A percentile compares a stretch with the other conserved stretches of the same genome.
Evolutionary conservation across 2,329 filamentous ascomycete genomes (phyloP).

Genomic region (Pseudogymnoascus sp.): DNA sequence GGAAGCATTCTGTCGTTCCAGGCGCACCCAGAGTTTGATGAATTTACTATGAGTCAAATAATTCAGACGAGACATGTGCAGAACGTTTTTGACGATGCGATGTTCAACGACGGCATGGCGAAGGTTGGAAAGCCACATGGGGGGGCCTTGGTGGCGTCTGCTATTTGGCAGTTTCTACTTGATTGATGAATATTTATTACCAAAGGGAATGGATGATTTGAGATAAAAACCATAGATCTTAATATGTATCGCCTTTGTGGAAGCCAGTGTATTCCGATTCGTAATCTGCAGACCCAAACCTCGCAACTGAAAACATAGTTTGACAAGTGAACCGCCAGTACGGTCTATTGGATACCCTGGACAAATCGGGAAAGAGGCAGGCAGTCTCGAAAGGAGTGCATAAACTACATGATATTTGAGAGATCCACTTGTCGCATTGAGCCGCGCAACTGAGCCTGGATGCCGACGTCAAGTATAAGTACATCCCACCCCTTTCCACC

Average conservation of each 20-base stretch:
- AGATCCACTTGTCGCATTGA: background rate
- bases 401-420: background rate
- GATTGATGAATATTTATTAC: background rate
- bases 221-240: background rate
- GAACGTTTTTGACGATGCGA: conserved; percentile 64
- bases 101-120: conserved; percentile 54
- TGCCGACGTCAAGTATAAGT: background rate
- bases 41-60: conserved; percentile 63
- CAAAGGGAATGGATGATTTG: background rate
- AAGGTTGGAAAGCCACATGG: background rate
- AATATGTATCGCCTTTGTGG: background rate
- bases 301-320: background rate
- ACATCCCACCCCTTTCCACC: background rate
- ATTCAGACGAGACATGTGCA: conserved; percentile 54
- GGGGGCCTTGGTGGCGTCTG: background rate
- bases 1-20: conserved; percentile 67
- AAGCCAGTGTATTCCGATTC: background rate
- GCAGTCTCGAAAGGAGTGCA: background rate
- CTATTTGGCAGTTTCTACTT: background rate
- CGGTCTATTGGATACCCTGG: background rate
- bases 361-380: background rate
- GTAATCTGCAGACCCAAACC: background rate
- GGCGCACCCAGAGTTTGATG: conserved; percentile 78
- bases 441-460: background rate
- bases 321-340: background rate